Percentiles rank a stretch among this genome's conserved stretches.
phyloP scores from a whole-genome alignment of 1,139 yeast species.

The Yamadazyma triangularis region DNA sequence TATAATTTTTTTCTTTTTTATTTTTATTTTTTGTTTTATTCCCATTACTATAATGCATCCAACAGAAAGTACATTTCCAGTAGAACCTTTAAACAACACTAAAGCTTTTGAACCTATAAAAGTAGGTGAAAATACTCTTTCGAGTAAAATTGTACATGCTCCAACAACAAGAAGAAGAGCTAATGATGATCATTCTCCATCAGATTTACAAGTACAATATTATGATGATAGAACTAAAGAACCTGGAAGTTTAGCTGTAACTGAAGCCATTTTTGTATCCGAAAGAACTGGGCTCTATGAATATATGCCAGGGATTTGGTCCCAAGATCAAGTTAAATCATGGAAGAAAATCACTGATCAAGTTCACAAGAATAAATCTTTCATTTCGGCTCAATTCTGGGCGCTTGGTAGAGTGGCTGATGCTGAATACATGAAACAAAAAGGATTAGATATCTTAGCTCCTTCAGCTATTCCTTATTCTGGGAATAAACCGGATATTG shows the following conservation, averaged over 20 bases:
- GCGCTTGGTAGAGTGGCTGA: conserved; percentile 52
- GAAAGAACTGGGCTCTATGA: conserved; percentile 33
- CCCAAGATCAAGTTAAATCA: conserved; percentile 36
- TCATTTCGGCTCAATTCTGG: conserved; percentile 55
- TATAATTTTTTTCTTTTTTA: too few species aligned
- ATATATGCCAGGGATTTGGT: conserved; percentile 53
- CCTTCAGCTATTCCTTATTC: conserved; percentile 21
- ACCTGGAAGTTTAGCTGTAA: conserved; percentile 52
- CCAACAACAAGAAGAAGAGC: conserved; percentile 56
- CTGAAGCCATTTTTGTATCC: conserved; percentile 32
- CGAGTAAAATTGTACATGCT: conserved; percentile 45
- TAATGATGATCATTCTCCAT: conserved; percentile 35
- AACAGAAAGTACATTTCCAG: conserved; percentile 1
- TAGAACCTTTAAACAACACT: conserved; percentile 9
- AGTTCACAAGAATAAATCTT: conserved; percentile 52
- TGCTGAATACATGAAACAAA: conserved; percentile 34
- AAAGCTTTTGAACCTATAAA: conserved; percentile 46
- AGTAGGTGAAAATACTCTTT: conserved; percentile 33
- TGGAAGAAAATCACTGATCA: conserved; percentile 48
- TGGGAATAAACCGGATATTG: conserved; percentile 17
- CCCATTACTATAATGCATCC: too few species aligned
- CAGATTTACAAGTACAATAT: conserved; percentile 43
- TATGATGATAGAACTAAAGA: conserved; percentile 48
- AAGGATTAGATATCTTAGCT: conserved; percentile 21
- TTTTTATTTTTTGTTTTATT: too few species aligned